These are phyloP conservation scores for Primulina eburnea DNA, from an alignment of 257 asterid genomes.

Conservation along the genomic window DNA sequence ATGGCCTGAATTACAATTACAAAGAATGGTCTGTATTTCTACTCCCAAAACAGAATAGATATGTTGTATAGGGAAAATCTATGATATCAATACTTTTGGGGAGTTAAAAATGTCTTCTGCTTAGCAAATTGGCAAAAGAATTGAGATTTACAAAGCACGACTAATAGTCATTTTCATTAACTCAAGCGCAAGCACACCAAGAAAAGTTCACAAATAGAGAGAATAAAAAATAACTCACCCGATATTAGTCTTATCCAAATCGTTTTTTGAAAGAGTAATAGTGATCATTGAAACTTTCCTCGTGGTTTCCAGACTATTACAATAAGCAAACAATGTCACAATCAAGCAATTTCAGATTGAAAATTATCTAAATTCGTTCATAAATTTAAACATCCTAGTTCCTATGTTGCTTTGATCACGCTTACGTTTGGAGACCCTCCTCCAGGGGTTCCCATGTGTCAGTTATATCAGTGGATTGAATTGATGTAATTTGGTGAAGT, in stretches of 20 bases:
- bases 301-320: constrained; percentile 75
- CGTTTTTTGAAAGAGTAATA: constrained; percentile 69
- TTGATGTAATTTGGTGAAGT: constrained; percentile 81
- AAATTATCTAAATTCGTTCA: constrained; percentile 9
- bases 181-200: not conserved
- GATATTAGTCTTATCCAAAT: constrained; percentile 56
- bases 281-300: constrained; percentile 93
- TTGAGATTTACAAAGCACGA: not conserved
- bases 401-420: constrained; percentile 17
- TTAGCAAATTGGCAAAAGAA: not conserved
- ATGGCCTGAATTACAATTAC: not conserved
- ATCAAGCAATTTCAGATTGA: not conserved
- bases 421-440: constrained; percentile 97
- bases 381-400: not conserved
- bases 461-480: constrained; percentile 83
- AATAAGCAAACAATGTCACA: constrained; percentile 24
- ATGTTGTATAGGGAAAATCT: not conserved
- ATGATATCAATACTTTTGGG: not conserved
- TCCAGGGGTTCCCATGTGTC: constrained; percentile 99
- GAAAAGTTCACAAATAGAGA: not conserved
- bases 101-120: not conserved
- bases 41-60: not conserved
- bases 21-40: constrained; percentile 8
- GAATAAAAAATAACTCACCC: constrained; percentile 56
- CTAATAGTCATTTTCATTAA: not conserved